A percentile compares a stretch with the other conserved stretches of the same genome.
These are phyloP conservation scores for Boletus patriciae DNA, from an alignment of 768 basidiomycete species.

Conservation along the genomic window DNA sequence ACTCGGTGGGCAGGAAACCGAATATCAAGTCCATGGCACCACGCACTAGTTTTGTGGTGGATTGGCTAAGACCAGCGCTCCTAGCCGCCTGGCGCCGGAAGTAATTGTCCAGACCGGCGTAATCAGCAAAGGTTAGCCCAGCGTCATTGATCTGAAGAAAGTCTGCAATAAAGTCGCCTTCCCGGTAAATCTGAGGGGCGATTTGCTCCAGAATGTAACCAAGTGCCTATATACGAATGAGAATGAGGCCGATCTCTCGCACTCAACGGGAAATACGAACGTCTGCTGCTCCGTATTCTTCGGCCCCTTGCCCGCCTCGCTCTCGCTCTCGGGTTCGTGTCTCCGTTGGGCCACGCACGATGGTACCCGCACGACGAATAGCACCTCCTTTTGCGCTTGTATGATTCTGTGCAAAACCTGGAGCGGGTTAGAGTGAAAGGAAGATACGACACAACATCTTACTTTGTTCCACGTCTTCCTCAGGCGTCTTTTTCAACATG, in stretches of 20 bases:
- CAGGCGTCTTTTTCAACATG: conserved; percentile 61
- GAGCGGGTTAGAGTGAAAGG: not conserved
- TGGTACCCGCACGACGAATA: conserved; percentile 80
- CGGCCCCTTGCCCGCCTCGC: conserved; percentile 53
- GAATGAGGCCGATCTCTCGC: not conserved
- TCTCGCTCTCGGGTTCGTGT: conserved; percentile 44
- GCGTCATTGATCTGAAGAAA: conserved; percentile 92
- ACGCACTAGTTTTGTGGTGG: conserved; percentile 77
- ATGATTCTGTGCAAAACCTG: conserved; percentile 45
- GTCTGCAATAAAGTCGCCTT: conserved; percentile 86
- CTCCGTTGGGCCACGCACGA: conserved; percentile 79
- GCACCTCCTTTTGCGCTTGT: conserved; percentile 48
- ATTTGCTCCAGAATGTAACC: conserved; percentile 74
- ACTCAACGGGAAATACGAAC: conserved; percentile 39
- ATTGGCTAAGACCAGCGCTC: conserved; percentile 59
- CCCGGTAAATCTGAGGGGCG: conserved; percentile 69
- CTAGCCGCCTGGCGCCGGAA: conserved; percentile 90
- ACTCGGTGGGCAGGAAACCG: conserved; percentile 81
- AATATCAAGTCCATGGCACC: conserved; percentile 95
- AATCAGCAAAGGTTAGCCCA: conserved; percentile 91
- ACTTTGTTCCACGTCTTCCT: conserved; percentile 79
- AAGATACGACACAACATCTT: conserved; percentile 11
- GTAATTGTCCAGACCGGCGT: conserved; percentile 91
- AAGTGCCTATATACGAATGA: conserved; percentile 56
- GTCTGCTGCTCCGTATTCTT: conserved; percentile 69